Evolutionary conservation across 306 rosid genomes (phyloP).

Genomic region (Glycine soja): DNA sequence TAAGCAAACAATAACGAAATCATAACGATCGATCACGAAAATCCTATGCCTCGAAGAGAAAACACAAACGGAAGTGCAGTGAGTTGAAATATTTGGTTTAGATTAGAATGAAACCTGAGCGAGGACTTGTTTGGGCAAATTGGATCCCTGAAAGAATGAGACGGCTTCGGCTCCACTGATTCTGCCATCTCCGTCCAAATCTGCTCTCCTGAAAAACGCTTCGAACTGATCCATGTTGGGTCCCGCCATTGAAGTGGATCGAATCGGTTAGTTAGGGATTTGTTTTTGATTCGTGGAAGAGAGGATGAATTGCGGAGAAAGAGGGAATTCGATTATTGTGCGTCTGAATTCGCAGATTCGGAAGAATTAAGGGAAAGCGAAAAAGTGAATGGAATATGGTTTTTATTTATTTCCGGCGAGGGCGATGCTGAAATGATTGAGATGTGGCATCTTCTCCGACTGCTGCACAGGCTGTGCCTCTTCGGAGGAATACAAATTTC

Average conservation of each 20-base stretch:
- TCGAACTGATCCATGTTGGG: constrained; percentile 87
- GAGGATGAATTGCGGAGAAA: background rate
- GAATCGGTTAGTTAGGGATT: constrained; percentile 49
- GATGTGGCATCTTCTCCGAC: constrained; percentile 43
- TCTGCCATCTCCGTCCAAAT: constrained; percentile 97
- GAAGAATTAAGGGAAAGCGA: background rate
- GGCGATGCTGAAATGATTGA: constrained; percentile 40
- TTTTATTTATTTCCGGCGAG: constrained; percentile 40
- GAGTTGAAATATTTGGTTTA: background rate
- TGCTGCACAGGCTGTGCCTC: constrained; percentile 31
- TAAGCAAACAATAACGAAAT: constrained; percentile 31
- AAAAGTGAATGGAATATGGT: background rate
- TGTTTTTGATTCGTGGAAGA: constrained; percentile 40
- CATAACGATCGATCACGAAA: no score
- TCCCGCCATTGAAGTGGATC: constrained; percentile 57
- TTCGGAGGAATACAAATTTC: constrained; percentile 32
- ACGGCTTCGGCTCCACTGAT: constrained; percentile 96
- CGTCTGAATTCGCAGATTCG: constrained; percentile 39
- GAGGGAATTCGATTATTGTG: background rate
- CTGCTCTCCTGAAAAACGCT: constrained; percentile 77
- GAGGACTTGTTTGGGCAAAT: constrained; percentile 80
- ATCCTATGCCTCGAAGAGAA: background rate
- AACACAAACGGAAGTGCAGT: constrained; percentile 1
- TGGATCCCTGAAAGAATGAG: constrained; percentile 84
- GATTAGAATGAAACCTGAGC: constrained; percentile 70